phyloP scores from a whole-genome alignment of 1,284 basidiomycete species.

The Ganoderma lingzhi region DNA sequence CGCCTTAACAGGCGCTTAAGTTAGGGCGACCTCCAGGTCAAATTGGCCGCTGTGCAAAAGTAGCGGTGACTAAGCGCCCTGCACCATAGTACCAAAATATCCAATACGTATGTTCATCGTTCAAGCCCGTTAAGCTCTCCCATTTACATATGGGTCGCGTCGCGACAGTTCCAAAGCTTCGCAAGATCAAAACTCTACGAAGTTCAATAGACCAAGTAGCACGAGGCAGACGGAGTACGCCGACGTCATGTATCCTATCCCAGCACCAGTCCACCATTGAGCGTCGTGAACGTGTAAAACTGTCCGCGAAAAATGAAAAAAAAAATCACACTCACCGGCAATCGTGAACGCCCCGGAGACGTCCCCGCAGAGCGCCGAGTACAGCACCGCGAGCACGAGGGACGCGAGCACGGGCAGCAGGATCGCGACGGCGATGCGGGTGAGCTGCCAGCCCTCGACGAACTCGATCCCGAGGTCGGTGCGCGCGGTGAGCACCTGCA shows the following conservation, averaged over 20 bases:
- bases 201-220: background rate
- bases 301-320: background rate
- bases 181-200: background rate
- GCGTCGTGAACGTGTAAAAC: background rate
- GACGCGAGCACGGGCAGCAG: constrained; percentile 28
- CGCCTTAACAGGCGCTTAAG: too few species aligned
- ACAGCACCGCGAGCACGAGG: constrained; percentile 26
- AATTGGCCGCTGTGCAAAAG: too few species aligned
- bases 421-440: constrained; percentile 29
- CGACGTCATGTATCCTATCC: background rate
- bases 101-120: background rate
- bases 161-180: background rate
- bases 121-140: background rate
- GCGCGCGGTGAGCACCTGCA: constrained; percentile 6
- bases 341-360: constrained; percentile 34
- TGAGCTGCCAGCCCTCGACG: constrained; percentile 35
- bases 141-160: background rate
- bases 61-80: too few species aligned
- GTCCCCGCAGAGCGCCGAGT: constrained; percentile 22
- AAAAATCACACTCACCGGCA: constrained; percentile 30
- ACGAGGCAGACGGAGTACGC: constrained; percentile 1
- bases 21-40: too few species aligned
- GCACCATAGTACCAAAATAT: background rate
- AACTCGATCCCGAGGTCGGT: constrained; percentile 21
- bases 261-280: background rate